Percentiles rank a stretch among this genome's conserved stretches.
Evolutionary conservation across 2,329 filamentous ascomycete species (phyloP).

Genomic region (Cladophialophora chaetospira): DNA sequence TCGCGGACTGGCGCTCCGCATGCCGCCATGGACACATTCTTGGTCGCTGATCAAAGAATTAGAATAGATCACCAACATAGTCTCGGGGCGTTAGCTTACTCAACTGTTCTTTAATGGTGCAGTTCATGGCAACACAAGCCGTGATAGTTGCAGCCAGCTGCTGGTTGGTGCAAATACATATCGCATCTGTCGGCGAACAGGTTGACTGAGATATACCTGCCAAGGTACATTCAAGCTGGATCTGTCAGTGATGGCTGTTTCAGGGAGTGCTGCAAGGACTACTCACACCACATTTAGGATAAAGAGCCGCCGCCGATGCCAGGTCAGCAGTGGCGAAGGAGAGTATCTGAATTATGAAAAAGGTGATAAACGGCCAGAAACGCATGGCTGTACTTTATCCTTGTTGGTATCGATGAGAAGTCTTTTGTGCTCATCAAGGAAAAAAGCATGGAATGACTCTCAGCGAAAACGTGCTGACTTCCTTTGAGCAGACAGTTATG

Average conservation of each 20-base stretch:
- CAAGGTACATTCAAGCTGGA: conserved; percentile 16
- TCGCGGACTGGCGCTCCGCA: conserved; percentile 45
- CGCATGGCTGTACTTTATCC: no score
- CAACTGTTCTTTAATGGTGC: conserved; percentile 43
- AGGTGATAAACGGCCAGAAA: no score
- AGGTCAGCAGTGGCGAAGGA: no score
- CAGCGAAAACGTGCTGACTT: no score
- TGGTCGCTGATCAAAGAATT: conserved; percentile 37
- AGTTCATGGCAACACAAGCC: conserved; percentile 40
- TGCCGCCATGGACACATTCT: conserved; percentile 45
- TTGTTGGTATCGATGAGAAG: no score
- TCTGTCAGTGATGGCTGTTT: conserved; percentile 3
- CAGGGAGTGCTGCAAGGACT: neutral
- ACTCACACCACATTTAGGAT: conserved; percentile 21
- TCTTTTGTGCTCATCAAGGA: no score
- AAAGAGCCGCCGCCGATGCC: no score
- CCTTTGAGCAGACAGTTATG: no score
- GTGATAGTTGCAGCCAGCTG: conserved; percentile 38
- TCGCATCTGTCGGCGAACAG: conserved; percentile 42
- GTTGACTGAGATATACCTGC: conserved; percentile 39
- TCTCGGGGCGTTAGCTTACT: conserved; percentile 31
- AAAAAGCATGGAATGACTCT: no score
- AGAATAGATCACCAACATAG: neutral
- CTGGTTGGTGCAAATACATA: conserved; percentile 45
- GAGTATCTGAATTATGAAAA: no score